Evolutionary conservation across 2,329 filamentous ascomycete species (phyloP).

Genomic region (Pseudogymnoascus sp.): DNA sequence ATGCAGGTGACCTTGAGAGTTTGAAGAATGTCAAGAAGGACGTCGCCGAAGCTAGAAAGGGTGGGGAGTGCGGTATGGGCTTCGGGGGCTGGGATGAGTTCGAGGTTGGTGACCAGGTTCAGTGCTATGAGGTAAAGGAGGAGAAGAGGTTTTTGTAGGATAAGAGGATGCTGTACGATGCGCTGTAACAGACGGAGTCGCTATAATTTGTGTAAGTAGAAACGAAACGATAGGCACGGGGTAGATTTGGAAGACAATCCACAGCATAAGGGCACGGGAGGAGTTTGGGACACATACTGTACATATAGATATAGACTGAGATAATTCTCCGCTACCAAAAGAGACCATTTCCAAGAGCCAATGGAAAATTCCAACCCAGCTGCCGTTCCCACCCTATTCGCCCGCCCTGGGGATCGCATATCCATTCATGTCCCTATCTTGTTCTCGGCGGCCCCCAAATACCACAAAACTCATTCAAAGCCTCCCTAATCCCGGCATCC

Average conservation of each 20-base stretch:
- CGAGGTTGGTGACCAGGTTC: conserved; percentile 73
- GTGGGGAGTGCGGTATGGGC: conserved; percentile 84
- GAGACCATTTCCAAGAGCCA: not conserved
- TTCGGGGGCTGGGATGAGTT: conserved; percentile 77
- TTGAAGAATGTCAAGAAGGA: conserved; percentile 93
- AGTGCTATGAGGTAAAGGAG: conserved; percentile 72
- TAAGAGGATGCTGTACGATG: conserved; percentile 7
- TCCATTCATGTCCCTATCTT: not conserved
- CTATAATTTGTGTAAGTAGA: conserved; percentile 8
- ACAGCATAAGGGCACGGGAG: not conserved
- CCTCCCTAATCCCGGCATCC: not conserved
- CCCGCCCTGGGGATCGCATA: not conserved
- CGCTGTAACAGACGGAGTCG: not conserved
- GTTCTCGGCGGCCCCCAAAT: not conserved
- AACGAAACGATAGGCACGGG: not conserved
- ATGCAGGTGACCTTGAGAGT: conserved; percentile 64
- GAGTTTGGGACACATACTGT: conserved; percentile 1
- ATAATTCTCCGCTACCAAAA: conserved; percentile 1
- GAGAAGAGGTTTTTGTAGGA: conserved; percentile 49
- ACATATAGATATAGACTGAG: conserved; percentile 1
- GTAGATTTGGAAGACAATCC: not conserved
- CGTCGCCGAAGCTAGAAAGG: conserved; percentile 81
- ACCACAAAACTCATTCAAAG: not conserved
- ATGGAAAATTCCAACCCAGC: not conserved
- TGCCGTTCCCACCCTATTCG: not conserved